Conservation (phyloP, 805 yeast genomes). For the Nematodospora valgi region DNA sequence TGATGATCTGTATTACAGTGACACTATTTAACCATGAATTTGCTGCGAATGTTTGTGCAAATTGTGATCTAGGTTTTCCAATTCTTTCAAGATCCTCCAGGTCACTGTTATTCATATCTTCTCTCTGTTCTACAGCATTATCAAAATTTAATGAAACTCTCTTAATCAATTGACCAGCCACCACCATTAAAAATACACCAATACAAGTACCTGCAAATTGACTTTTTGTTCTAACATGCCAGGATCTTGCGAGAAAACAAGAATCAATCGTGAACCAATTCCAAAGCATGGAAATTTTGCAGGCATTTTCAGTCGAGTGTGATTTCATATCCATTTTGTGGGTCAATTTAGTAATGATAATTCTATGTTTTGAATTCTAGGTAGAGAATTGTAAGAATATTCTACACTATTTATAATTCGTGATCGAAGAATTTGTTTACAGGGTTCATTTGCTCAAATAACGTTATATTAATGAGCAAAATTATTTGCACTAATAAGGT, state of each 20-base stretch:
- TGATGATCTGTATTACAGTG: slow-evolving; percentile 36
- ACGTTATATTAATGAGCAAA: too few species aligned
- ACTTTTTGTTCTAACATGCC: slow-evolving; percentile 59
- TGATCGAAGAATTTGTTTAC: too few species aligned
- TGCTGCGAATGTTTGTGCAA: not conserved
- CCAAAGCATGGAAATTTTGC: slow-evolving; percentile 59
- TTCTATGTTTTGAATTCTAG: not conserved
- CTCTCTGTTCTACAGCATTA: not conserved
- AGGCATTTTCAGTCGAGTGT: too few species aligned
- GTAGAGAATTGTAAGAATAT: not conserved
- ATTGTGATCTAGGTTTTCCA: too few species aligned
- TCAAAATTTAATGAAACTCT: slow-evolving; percentile 35
- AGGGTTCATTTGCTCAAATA: not conserved
- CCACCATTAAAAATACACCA: slow-evolving; percentile 59
- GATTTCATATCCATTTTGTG: slow-evolving; percentile 6
- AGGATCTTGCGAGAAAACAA: slow-evolving; percentile 58
- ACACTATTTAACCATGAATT: not conserved
- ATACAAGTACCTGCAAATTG: slow-evolving; percentile 74
- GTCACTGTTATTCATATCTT: not conserved
- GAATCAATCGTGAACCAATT: slow-evolving; percentile 69
- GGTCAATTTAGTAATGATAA: not conserved
- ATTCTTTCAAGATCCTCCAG: not conserved
- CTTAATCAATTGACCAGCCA: slow-evolving; percentile 56
- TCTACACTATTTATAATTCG: not conserved
- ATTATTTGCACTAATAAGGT: too few species aligned